phyloP scores from a whole-genome alignment of 176 grass and related monocot genomes.

The Bothriochloa decipiens region DNA sequence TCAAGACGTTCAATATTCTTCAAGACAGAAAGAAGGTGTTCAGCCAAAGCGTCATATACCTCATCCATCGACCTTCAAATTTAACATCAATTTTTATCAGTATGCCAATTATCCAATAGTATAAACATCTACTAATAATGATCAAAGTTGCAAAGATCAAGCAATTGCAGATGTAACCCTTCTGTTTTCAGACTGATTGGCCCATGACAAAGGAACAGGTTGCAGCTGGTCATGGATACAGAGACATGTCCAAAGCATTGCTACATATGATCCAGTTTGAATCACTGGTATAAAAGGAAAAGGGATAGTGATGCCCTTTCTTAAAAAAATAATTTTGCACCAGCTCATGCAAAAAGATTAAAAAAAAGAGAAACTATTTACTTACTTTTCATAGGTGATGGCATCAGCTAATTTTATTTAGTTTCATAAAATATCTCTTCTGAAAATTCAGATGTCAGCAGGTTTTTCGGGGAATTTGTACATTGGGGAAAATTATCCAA shows the following conservation, averaged over 20 bases:
- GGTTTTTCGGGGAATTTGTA: neutral
- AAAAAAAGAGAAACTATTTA: neutral
- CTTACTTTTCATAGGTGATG: conserved; percentile 28
- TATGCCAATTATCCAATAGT: conserved; percentile 17
- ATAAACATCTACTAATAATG: neutral
- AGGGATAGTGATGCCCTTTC: neutral
- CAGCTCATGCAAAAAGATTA: neutral
- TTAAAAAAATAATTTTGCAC: neutral
- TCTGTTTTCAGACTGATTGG: neutral
- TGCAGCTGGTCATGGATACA: neutral
- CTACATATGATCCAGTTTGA: conserved; percentile 9
- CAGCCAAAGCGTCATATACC: conserved; percentile 76
- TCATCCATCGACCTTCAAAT: conserved; percentile 78
- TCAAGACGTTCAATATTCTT: conserved; percentile 51
- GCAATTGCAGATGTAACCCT: conserved; percentile 5
- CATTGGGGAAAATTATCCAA: neutral
- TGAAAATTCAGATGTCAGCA: neutral
- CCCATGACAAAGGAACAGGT: neutral
- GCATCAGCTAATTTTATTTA: conserved; percentile 23
- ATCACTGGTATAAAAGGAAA: neutral
- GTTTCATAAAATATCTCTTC: neutral
- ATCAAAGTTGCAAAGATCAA: conserved; percentile 27
- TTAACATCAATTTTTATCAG: conserved; percentile 28
- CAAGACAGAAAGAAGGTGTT: conserved; percentile 68
- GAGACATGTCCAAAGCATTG: neutral